phyloP scores from a whole-genome alignment of 106 monocot species.

The Xerophyta viscosa region DNA sequence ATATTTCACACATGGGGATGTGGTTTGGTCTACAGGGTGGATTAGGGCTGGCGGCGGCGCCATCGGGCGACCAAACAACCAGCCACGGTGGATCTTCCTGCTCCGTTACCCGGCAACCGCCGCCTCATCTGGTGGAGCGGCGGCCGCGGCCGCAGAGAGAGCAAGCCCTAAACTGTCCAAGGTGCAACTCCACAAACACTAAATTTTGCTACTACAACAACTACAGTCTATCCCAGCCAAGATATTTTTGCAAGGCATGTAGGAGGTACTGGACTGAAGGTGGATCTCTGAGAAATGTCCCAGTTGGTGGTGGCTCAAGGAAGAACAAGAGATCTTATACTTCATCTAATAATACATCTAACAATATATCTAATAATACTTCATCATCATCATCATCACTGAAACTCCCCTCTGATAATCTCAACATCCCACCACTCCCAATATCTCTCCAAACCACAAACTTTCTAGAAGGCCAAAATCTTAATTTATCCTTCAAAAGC shows the following conservation, averaged over 20 bases:
- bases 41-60: neutral
- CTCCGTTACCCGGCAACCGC: neutral
- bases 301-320: slow-evolving; percentile 12
- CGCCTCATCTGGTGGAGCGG: neutral
- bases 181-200: neutral
- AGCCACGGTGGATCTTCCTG: neutral
- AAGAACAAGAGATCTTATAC: slow-evolving; percentile 5
- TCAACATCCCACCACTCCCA: neutral
- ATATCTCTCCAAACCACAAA: neutral
- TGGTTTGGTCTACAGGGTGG: slow-evolving; percentile 2
- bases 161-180: slow-evolving; percentile 1
- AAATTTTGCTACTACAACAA: slow-evolving; percentile 5
- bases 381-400: neutral
- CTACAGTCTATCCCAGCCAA: slow-evolving; percentile 1
- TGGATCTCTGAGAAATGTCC: slow-evolving; percentile 26
- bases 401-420: neutral
- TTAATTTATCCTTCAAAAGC: slow-evolving; percentile 9
- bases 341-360: neutral
- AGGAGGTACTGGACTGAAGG: slow-evolving; percentile 30
- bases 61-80: neutral
- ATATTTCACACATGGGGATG: neutral
- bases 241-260: neutral
- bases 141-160: neutral
- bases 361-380: neutral
- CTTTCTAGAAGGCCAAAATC: neutral